Evolutionary conservation across 768 basidiomycete genomes (phyloP).

Genomic region (Russula griseocarnosa): DNA sequence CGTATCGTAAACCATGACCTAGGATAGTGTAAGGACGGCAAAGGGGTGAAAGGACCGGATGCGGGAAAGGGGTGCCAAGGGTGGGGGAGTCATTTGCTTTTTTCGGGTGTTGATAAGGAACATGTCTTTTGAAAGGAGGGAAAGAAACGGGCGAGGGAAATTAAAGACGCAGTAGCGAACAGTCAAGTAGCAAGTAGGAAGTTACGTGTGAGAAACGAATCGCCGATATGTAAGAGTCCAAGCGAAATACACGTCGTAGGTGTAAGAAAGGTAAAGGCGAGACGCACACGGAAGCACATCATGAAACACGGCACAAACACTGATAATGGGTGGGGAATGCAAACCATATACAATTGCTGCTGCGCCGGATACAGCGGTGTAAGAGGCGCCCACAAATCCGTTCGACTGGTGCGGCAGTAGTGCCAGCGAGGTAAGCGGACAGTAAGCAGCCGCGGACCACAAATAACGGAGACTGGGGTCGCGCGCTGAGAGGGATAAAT

Average conservation of each 20-base stretch:
- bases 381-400: background rate
- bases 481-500: conserved; percentile 34
- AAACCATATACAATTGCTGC: conserved; percentile 13
- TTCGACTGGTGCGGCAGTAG: conserved; percentile 1
- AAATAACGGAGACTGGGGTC: conserved; percentile 29
- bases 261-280: conserved; percentile 16
- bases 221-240: conserved; percentile 20
- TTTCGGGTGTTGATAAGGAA: conserved; percentile 9
- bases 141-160: conserved; percentile 4
- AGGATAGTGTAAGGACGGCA: conserved; percentile 28
- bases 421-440: background rate
- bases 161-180: conserved; percentile 17
- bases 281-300: conserved; percentile 16
- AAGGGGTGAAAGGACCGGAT: conserved; percentile 26
- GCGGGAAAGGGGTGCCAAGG: conserved; percentile 15
- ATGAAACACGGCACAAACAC: conserved; percentile 12
- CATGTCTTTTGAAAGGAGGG: conserved; percentile 18
- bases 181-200: conserved; percentile 13
- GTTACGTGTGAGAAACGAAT: conserved; percentile 11
- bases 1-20: conserved; percentile 22
- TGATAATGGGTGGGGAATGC: conserved; percentile 3
- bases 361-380: conserved; percentile 1
- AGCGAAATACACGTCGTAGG: conserved; percentile 10
- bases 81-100: conserved; percentile 15
- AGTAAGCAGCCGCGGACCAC: conserved; percentile 9